Base-by-base conservation (phyloP, 257 asterid species). In the Scutellaria baicalensis region DNA sequence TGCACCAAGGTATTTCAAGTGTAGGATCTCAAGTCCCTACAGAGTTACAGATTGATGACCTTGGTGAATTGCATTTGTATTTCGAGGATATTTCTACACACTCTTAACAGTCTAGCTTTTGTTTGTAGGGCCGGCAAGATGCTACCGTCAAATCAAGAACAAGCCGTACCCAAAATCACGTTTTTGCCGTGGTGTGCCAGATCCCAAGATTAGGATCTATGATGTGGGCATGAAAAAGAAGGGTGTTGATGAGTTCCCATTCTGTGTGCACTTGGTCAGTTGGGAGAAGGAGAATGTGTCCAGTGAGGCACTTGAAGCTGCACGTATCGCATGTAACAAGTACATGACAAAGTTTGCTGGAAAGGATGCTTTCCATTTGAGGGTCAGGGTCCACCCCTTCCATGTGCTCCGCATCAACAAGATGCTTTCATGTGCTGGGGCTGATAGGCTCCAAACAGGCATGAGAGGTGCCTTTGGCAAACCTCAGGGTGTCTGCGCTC, bases 371-470 rank as follows among this genome's bases (percentile, higher is more conserved):
- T 91, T 91, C 83, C 97, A 91, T 75, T 73, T 91, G 75, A 88
- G 97, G 86, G 97, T 91, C 16, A 82, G 94, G 75, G 96, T 91
- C 2, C 97, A 91, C 17, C 96, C 97, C 18, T 91, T 91, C 83
- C 97, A 91, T 65, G 96, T 91, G 8, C 51, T 91, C 60, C 89
- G 96, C 0, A 91, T 91, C 20, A 91, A 91, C 89, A 91, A 91
- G 86, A 91, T 88, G 97, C 61, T 91, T 68, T 91, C 97, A 0
- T 91, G 97, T 75, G 97, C 97, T 73, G 97, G 97, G 12, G 97
- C 97, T 82, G 97, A 91, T 85, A 88, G 97, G 89, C 97, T 91
- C 77, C 97, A 91, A 65, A 90, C 97, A 60, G 97, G 97, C 35
- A 90, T 88, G 97, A 76, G 97, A 60, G 97, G 97, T 63, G 95